phyloP scores from a whole-genome alignment of 768 basidiomycete genomes.

The Punctularia strigosozonata region DNA sequence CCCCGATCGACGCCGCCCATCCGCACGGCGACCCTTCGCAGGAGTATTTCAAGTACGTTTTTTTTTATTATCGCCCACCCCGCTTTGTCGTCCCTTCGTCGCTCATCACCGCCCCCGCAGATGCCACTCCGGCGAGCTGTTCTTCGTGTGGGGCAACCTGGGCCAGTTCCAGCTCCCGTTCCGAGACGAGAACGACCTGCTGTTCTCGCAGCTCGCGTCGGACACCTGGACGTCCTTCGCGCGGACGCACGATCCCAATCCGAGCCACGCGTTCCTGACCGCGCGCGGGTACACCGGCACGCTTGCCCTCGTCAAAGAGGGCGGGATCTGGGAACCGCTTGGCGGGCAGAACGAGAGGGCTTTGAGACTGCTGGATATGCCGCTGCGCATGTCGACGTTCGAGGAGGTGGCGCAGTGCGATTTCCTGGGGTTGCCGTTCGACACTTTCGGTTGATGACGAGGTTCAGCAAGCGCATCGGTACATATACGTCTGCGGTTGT shows the following conservation, averaged over 20 bases:
- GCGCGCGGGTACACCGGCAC: slow-evolving; percentile 31
- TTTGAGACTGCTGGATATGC: slow-evolving; percentile 23
- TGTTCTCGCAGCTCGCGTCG: slow-evolving; percentile 28
- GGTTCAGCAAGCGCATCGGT: no score
- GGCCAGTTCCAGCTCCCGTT: slow-evolving; percentile 27
- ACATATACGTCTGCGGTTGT: no score
- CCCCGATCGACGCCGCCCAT: slow-evolving; percentile 26
- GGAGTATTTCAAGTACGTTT: slow-evolving; percentile 31
- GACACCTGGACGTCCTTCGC: slow-evolving; percentile 38
- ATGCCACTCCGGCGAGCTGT: slow-evolving; percentile 22
- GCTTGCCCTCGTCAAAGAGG: slow-evolving; percentile 14
- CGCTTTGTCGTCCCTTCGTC: not conserved
- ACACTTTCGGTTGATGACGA: no score
- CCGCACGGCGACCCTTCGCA: slow-evolving; percentile 33
- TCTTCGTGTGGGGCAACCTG: slow-evolving; percentile 22
- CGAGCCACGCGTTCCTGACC: slow-evolving; percentile 24
- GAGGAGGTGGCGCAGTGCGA: slow-evolving; percentile 27
- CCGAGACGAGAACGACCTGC: slow-evolving; percentile 34
- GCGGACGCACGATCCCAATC: slow-evolving; percentile 36
- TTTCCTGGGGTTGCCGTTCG: slow-evolving; percentile 22
- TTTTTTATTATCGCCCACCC: not conserved
- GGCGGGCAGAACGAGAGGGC: slow-evolving; percentile 16
- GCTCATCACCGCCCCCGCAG: slow-evolving; percentile 3
- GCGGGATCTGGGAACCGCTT: slow-evolving; percentile 24
- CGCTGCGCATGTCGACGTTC: slow-evolving; percentile 20